Conservation (phyloP, 148 eudicot species). For the Vaccinium vitisidaea region DNA sequence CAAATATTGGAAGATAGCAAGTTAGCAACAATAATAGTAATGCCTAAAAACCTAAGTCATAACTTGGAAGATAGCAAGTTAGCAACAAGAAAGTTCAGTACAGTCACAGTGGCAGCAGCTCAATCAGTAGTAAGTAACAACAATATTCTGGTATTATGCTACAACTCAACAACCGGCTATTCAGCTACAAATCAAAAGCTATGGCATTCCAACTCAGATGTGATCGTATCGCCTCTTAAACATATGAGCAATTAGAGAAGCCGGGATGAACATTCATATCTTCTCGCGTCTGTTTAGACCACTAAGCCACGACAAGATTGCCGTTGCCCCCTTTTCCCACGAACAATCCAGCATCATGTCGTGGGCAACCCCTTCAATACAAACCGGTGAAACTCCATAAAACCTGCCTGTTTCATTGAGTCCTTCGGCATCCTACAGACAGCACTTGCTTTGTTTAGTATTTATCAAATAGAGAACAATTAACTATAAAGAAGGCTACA, state of each 20-base stretch:
- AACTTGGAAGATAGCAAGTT: neutral
- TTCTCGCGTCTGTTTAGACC: slow-evolving; percentile 16
- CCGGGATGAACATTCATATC: neutral
- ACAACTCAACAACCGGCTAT: neutral
- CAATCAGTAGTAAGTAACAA: neutral
- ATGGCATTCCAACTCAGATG: neutral
- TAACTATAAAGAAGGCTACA: no score
- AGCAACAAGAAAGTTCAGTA: neutral
- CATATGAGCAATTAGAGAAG: neutral
- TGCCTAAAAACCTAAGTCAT: neutral
- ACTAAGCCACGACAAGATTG: slow-evolving; percentile 56
- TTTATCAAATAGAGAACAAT: neutral
- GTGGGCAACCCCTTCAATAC: slow-evolving; percentile 74
- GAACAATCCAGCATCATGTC: slow-evolving; percentile 92
- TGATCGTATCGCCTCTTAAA: neutral
- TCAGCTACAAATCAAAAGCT: neutral
- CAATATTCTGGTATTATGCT: neutral
- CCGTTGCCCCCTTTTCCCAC: slow-evolving; percentile 79
- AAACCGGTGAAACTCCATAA: slow-evolving; percentile 69
- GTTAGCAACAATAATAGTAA: no score
- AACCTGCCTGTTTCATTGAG: slow-evolving; percentile 78
- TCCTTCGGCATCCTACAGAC: slow-evolving; percentile 70
- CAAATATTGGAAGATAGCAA: no score
- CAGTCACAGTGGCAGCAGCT: neutral
- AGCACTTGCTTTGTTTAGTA: neutral